A percentile compares a stretch with the other conserved stretches of the same genome.
Evolutionary conservation across 1,284 basidiomycete genomes (phyloP).

Genomic region (Rhodotorula glutinis): DNA sequence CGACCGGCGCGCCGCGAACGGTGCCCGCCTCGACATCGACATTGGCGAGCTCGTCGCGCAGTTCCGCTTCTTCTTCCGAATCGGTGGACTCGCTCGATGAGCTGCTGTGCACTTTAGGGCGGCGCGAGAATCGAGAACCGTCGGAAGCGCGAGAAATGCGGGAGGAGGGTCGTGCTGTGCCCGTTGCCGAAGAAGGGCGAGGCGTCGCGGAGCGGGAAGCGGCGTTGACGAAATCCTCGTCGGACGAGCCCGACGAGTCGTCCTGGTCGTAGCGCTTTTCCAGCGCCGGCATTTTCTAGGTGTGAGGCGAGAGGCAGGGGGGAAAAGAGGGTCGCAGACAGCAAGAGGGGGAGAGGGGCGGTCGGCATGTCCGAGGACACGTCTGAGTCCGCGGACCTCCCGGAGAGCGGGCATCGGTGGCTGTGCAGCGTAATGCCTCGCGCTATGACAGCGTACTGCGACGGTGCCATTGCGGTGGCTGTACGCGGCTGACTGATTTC

Average conservation of each 20-base stretch:
- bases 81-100: conserved; percentile 15
- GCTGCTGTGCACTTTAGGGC: neutral
- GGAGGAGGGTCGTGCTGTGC: neutral
- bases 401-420: neutral
- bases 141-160: neutral
- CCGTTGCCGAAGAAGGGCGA: conserved; percentile 1
- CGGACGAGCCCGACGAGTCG: conserved; percentile 2
- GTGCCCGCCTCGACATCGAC: conserved; percentile 16
- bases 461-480: no score
- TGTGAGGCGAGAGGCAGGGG: no score
- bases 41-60: conserved; percentile 13
- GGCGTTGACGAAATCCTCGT: conserved; percentile 28
- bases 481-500: no score
- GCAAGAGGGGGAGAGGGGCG: no score
- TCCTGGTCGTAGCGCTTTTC: conserved; percentile 31
- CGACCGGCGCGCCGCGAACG: conserved; percentile 13
- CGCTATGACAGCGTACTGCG: no score
- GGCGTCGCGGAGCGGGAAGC: conserved; percentile 1
- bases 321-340: neutral
- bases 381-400: neutral
- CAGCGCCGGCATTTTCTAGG: conserved; percentile 4
- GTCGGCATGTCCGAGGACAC: neutral
- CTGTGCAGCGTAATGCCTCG: no score
- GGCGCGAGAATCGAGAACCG: conserved; percentile 7
- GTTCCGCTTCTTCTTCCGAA: conserved; percentile 21